A percentile compares a stretch with the other conserved stretches of the same genome.
Evolutionary conservation across 1,284 basidiomycete species (phyloP).

Genomic region (Fomitopsis schrenkii): DNA sequence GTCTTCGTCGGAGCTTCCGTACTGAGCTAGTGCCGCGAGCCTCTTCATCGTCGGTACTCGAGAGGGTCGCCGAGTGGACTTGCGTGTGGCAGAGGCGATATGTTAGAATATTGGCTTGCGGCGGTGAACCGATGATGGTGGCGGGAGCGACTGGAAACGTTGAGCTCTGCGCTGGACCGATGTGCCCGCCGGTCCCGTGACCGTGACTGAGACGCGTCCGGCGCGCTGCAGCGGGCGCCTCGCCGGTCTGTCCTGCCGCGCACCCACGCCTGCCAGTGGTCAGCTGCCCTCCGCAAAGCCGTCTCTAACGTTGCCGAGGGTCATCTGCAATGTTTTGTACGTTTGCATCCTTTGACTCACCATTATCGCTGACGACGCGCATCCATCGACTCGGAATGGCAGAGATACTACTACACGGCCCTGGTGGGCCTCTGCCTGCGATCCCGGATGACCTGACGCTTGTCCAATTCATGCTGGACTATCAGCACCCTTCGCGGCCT

Average conservation of each 20-base stretch:
- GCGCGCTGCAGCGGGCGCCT: neutral
- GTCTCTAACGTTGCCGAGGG: too few species aligned
- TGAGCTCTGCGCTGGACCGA: neutral
- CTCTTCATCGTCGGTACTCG: conserved; percentile 16
- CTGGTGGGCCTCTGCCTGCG: conserved; percentile 32
- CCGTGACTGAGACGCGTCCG: neutral
- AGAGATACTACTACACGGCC: conserved; percentile 34
- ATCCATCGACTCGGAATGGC: conserved; percentile 4
- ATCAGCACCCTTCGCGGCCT: conserved; percentile 42
- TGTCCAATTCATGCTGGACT: conserved; percentile 65
- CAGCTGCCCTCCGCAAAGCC: neutral
- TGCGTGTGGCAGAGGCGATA: neutral
- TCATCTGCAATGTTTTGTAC: neutral
- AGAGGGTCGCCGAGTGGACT: conserved; percentile 6
- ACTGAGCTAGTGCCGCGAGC: conserved; percentile 4
- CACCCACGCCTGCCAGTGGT: neutral
- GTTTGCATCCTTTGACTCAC: neutral
- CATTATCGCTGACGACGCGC: neutral
- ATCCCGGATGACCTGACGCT: conserved; percentile 66
- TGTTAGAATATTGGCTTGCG: neutral
- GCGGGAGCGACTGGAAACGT: neutral
- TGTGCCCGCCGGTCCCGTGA: neutral
- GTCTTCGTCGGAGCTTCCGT: conserved; percentile 14
- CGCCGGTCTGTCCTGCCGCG: neutral
- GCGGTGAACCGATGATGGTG: neutral